Base-by-base conservation (phyloP, 805 yeast species). In the Pichia pseudocactophila region DNA sequence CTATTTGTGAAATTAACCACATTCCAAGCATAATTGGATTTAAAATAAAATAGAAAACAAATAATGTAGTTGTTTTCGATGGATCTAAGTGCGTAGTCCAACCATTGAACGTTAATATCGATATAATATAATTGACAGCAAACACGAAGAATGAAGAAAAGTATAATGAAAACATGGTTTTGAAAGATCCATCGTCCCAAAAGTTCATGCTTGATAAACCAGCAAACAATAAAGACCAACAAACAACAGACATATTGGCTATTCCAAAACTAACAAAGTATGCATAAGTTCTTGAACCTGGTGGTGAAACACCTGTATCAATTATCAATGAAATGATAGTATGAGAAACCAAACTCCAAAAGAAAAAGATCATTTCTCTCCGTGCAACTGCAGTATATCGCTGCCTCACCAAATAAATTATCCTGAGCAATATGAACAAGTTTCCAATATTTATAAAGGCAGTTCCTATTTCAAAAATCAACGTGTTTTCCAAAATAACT, bases 371-470 rank as follows among this genome's bases (percentile, higher is more conserved):
- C 79, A 88, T 82, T 57, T 92, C 98, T 11, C 78, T 70, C 47
- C 97, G 71, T 4, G 97, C 97, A 45, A 92, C 89, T 11, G 97
- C 97, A 0, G 98, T 92, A 58, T 85, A 89, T 66, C 90, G 87
- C 45, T 80, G 69, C 57, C 89, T 71, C 35, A 89, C 78, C 52
- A 82, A 80, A 66, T 80, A 84, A 11, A 88, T 68, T 42, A 89
- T 83, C 52, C 87, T 72, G 39, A 80, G 66, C 30, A 82, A 49
- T 34, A 86, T 72, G 7, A 73, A 63, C 28, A 92, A 63, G 0
- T 86, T 77, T 1, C 82, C 87, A 40, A 90, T 78, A 56, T 89
- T 86, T 17, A 88, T 75, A 57, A 90, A 83, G 7, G 95, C 87
- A 48, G 81, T 83, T 25, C 96, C 97, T 12, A 86, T 70, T 58